These are phyloP conservation scores for Kwoniella newhampshirensis DNA, from an alignment of 768 basidiomycete species.

Conservation along the genomic window DNA sequence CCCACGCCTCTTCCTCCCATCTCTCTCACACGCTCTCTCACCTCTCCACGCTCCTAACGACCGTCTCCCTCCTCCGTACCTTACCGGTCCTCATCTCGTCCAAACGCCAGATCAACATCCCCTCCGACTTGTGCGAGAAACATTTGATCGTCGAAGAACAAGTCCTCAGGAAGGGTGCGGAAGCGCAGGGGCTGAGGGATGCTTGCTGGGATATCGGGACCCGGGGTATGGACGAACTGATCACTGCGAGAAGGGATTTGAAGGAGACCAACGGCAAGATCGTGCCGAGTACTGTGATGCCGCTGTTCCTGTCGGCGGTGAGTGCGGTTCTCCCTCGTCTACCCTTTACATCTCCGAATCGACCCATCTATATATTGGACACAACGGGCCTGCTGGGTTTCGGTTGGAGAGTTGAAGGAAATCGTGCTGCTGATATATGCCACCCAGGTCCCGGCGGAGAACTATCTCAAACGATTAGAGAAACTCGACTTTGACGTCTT, in stretches of 20 bases:
- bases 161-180: slow-evolving; percentile 58
- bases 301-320: slow-evolving; percentile 48
- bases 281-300: slow-evolving; percentile 39
- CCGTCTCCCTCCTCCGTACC: slow-evolving; percentile 44
- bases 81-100: slow-evolving; percentile 37
- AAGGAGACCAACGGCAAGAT: slow-evolving; percentile 42
- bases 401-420: too few relatives aligned
- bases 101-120: slow-evolving; percentile 45
- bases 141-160: slow-evolving; percentile 50
- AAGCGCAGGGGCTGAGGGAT: slow-evolving; percentile 53
- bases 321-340: slow-evolving; percentile 18
- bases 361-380: background rate
- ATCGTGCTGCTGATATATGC: too few relatives aligned
- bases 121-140: slow-evolving; percentile 37
- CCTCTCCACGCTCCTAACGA: slow-evolving; percentile 45
- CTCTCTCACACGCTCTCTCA: slow-evolving; percentile 51
- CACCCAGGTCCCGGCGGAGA: slow-evolving; percentile 48
- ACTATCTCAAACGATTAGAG: slow-evolving; percentile 49
- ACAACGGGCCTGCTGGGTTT: too few relatives aligned
- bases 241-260: slow-evolving; percentile 51
- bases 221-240: slow-evolving; percentile 53
- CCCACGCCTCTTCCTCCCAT: slow-evolving; percentile 34
- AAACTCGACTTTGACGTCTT: slow-evolving; percentile 50
- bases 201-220: slow-evolving; percentile 49
- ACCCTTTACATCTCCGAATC: too few relatives aligned